These are phyloP conservation scores for Pluteus cervinus DNA, from an alignment of 768 basidiomycete species.

Conservation along the genomic window DNA sequence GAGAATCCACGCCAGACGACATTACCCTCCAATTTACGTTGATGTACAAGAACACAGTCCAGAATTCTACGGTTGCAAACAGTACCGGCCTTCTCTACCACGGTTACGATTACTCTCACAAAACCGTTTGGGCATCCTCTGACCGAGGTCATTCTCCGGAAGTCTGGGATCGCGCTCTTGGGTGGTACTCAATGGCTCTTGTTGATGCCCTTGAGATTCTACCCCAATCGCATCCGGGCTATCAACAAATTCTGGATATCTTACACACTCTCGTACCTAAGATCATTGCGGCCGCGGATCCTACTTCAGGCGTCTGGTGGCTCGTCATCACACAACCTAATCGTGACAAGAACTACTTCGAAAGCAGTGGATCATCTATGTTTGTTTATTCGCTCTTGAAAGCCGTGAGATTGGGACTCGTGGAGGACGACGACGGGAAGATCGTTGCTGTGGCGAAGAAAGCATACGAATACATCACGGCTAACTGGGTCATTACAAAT, in stretches of 20 bases:
- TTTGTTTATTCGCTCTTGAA: slow-evolving; percentile 41
- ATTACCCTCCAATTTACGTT: slow-evolving; percentile 35
- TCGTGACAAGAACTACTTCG: slow-evolving; percentile 39
- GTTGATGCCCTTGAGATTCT: slow-evolving; percentile 38
- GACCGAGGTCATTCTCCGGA: slow-evolving; percentile 42
- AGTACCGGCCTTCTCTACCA: slow-evolving; percentile 40
- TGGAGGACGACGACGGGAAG: slow-evolving; percentile 31
- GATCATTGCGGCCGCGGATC: slow-evolving; percentile 33
- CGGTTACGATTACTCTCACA: slow-evolving; percentile 42
- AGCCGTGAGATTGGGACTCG: slow-evolving; percentile 35
- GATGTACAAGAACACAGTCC: slow-evolving; percentile 37
- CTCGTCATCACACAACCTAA: slow-evolving; percentile 44
- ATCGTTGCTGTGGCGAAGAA: slow-evolving; percentile 30
- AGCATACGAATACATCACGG: slow-evolving; percentile 35
- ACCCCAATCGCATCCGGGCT: slow-evolving; percentile 22
- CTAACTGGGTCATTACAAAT: slow-evolving; percentile 34
- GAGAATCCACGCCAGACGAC: slow-evolving; percentile 20
- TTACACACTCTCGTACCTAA: slow-evolving; percentile 28
- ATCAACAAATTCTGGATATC: slow-evolving; percentile 23
- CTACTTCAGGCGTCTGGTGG: slow-evolving; percentile 39
- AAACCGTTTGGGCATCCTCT: slow-evolving; percentile 35
- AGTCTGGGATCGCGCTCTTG: slow-evolving; percentile 43
- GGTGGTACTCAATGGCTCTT: slow-evolving; percentile 44
- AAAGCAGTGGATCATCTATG: slow-evolving; percentile 42
- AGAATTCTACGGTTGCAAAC: slow-evolving; percentile 29